These are phyloP conservation scores for Hymenoscyphus infarciens DNA, from an alignment of 2,329 filamentous ascomycete genomes.

Conservation along the genomic window DNA sequence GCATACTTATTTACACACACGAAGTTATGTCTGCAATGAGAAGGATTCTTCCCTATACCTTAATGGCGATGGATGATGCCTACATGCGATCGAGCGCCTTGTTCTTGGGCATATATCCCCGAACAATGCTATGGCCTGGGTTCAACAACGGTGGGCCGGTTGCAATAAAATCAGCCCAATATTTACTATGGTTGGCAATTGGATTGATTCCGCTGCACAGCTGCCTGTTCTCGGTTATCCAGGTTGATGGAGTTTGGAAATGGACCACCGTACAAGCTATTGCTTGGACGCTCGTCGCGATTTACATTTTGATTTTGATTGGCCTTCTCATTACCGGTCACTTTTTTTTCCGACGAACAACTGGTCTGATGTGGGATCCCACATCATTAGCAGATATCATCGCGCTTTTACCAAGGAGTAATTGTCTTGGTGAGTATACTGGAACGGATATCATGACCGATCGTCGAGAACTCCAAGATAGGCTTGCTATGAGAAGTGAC, in stretches of 20 bases:
- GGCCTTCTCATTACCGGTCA: constrained; percentile 56
- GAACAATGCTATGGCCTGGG: constrained; percentile 64
- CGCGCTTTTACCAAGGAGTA: constrained; percentile 74
- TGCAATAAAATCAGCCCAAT: constrained; percentile 61
- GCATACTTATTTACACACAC: constrained; percentile 74
- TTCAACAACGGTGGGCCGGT: constrained; percentile 60
- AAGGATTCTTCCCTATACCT: constrained; percentile 71
- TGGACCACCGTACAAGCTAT: constrained; percentile 79
- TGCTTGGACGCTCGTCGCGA: constrained; percentile 70
- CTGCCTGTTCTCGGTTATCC: constrained; percentile 65
- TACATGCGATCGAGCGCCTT: constrained; percentile 60
- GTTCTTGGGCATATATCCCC: constrained; percentile 58
- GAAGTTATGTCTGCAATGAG: constrained; percentile 70
- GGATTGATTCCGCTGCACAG: constrained; percentile 81
- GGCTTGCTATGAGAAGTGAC: constrained; percentile 57
- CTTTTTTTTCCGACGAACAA: constrained; percentile 63
- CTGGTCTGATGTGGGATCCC: constrained; percentile 82
- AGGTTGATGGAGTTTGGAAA: constrained; percentile 58
- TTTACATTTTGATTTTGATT: constrained; percentile 66
- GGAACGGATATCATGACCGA: constrained; percentile 60
- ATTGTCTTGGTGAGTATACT: constrained; percentile 69
- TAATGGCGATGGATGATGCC: constrained; percentile 65
- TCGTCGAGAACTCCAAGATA: constrained; percentile 50
- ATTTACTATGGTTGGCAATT: constrained; percentile 72
- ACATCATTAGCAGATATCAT: constrained; percentile 78